Conservation (phyloP, 202 grass and related monocot species). For the Digitaria exilis region DNA sequence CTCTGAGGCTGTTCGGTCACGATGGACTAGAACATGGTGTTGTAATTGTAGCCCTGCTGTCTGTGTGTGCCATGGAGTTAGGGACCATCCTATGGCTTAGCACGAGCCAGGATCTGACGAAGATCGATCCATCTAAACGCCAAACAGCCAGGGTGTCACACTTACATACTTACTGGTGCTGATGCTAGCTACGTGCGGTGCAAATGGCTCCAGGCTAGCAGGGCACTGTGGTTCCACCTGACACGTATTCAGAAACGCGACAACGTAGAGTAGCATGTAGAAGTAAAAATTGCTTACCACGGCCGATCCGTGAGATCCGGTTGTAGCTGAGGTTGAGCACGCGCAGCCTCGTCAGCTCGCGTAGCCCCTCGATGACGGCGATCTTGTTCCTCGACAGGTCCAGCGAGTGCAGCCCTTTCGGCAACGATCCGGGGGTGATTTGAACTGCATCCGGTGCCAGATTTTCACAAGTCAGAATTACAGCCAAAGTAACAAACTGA, state of each 20-base stretch:
- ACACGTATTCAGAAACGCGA: neutral
- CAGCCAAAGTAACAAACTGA: neutral
- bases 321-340: constrained; percentile 96
- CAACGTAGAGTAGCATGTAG: neutral
- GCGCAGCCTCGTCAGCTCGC: constrained; percentile 78
- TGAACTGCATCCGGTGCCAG: constrained; percentile 38
- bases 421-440: constrained; percentile 66
- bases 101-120: constrained; percentile 20
- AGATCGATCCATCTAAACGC: constrained; percentile 16
- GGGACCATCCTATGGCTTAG: constrained; percentile 31
- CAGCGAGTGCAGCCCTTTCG: constrained; percentile 75
- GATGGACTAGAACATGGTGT: too few species aligned
- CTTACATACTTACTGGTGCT: neutral
- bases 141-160: constrained; percentile 22
- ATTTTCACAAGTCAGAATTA: neutral
- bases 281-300: constrained; percentile 52
- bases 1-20: neutral
- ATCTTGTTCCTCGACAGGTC: constrained; percentile 96
- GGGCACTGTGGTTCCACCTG: neutral
- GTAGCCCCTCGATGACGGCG: constrained; percentile 67
- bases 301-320: constrained; percentile 78
- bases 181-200: neutral
- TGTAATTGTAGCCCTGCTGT: constrained; percentile 10
- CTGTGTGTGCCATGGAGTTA: neutral
- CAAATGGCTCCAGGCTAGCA: neutral